Conservation (phyloP, 768 basidiomycete species). For the Lactifluus subvellereus region DNA sequence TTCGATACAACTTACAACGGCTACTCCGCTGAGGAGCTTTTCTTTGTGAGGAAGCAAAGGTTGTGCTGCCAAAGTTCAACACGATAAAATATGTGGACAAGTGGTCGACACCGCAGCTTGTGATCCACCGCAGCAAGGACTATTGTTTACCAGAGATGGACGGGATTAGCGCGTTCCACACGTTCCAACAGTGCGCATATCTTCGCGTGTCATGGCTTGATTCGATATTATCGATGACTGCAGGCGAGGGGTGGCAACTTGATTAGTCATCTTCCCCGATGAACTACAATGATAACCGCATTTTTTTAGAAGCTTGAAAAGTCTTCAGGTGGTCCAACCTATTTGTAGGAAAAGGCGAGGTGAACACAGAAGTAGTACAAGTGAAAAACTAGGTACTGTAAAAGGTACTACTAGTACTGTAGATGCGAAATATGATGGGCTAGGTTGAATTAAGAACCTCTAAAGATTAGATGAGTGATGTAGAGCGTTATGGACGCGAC, state of each 20-base stretch:
- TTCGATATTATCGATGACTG: constrained; percentile 3
- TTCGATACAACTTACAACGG: constrained; percentile 77
- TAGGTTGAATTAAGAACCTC: too few relatives aligned
- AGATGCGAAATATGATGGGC: too few relatives aligned
- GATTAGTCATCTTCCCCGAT: constrained; percentile 78
- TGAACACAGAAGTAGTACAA: neutral
- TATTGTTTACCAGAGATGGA: constrained; percentile 84
- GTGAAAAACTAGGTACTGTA: neutral
- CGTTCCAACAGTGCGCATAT: constrained; percentile 68
- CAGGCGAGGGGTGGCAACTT: constrained; percentile 65
- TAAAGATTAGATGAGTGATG: too few relatives aligned
- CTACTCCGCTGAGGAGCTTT: constrained; percentile 85
- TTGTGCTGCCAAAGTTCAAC: constrained; percentile 62
- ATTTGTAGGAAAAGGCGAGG: constrained; percentile 41
- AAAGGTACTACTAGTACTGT: too few relatives aligned
- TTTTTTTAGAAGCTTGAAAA: constrained; percentile 57
- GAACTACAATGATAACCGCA: constrained; percentile 36
- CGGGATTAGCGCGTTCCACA: constrained; percentile 79
- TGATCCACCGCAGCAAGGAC: constrained; percentile 86
- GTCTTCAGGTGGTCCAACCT: constrained; percentile 86
- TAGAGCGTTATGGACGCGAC: too few relatives aligned
- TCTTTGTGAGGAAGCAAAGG: constrained; percentile 65
- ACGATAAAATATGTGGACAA: constrained; percentile 76
- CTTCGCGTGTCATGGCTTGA: neutral
- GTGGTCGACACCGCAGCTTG: constrained; percentile 80